Evolutionary conservation across 768 basidiomycete genomes (phyloP).

Genomic region (Suillus decipiens): DNA sequence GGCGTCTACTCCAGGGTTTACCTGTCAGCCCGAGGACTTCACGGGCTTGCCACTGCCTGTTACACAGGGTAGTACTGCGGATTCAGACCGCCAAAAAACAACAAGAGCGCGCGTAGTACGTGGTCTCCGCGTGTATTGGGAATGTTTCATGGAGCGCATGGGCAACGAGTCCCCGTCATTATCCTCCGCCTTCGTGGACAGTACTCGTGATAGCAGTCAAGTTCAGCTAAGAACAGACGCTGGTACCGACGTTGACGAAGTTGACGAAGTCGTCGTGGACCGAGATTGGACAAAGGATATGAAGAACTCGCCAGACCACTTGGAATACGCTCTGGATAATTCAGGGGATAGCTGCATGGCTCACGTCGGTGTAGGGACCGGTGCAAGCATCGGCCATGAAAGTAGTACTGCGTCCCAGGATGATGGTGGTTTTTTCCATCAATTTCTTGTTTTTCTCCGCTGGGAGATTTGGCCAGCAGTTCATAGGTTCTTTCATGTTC

Average conservation of each 20-base stretch:
- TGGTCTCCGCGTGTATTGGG: constrained; percentile 46
- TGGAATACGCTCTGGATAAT: constrained; percentile 52
- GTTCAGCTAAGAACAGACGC: constrained; percentile 32
- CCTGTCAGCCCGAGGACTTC: constrained; percentile 17
- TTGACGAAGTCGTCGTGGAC: constrained; percentile 79
- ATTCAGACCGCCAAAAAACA: constrained; percentile 28
- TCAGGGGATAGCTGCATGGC: constrained; percentile 43
- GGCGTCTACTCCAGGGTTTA: not conserved
- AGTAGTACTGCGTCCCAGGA: constrained; percentile 36
- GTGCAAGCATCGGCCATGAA: constrained; percentile 39
- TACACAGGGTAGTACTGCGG: constrained; percentile 27
- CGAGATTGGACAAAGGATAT: constrained; percentile 64
- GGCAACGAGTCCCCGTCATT: constrained; percentile 59
- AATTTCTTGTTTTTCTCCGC: constrained; percentile 45
- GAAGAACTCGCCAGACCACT: constrained; percentile 53
- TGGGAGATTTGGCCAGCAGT: constrained; percentile 60
- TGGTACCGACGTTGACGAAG: constrained; percentile 38
- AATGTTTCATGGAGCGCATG: constrained; percentile 52
- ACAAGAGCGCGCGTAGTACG: constrained; percentile 45
- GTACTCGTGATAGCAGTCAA: constrained; percentile 42
- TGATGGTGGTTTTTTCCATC: constrained; percentile 36
- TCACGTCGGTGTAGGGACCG: constrained; percentile 26
- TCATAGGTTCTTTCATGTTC: constrained; percentile 58
- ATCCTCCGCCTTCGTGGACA: constrained; percentile 53
- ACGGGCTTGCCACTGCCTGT: constrained; percentile 45